These are phyloP conservation scores for Ganoderma meredithae DNA, from an alignment of 1,284 basidiomycete species.

Conservation along the genomic window DNA sequence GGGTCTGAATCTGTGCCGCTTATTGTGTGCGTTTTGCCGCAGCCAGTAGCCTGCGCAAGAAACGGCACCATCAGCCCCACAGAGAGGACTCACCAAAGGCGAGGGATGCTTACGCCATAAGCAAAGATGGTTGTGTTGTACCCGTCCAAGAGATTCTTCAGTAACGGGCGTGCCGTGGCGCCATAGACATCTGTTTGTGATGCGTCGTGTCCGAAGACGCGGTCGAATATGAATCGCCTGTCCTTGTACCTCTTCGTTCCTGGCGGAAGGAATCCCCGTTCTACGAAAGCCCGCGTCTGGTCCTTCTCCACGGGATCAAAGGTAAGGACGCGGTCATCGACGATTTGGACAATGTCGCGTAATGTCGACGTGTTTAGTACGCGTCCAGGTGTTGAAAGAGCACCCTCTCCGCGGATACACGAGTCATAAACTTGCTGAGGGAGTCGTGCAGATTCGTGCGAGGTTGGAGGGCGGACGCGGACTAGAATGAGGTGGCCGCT, in stretches of 20 bases:
- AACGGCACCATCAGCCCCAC: slow-evolving; percentile 19
- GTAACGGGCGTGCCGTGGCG: slow-evolving; percentile 82
- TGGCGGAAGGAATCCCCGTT: slow-evolving; percentile 81
- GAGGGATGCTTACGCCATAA: slow-evolving; percentile 81
- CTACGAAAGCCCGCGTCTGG: slow-evolving; percentile 74
- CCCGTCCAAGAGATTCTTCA: slow-evolving; percentile 88
- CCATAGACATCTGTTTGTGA: slow-evolving; percentile 88
- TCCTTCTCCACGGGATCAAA: slow-evolving; percentile 95
- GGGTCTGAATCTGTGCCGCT: slow-evolving; percentile 88
- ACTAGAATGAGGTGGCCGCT: slow-evolving; percentile 55
- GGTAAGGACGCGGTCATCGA: slow-evolving; percentile 90
- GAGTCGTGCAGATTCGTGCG: slow-evolving; percentile 84
- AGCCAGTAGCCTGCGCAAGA: slow-evolving; percentile 85
- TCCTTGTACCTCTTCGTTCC: slow-evolving; percentile 93
- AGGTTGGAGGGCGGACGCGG: slow-evolving; percentile 87
- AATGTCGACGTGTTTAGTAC: slow-evolving; percentile 61
- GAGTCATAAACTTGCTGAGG: slow-evolving; percentile 74
- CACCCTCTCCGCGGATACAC: slow-evolving; percentile 82
- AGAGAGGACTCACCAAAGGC: slow-evolving; percentile 22
- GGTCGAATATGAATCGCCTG: slow-evolving; percentile 94
- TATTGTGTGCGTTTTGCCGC: slow-evolving; percentile 98
- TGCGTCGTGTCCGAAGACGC: slow-evolving; percentile 83
- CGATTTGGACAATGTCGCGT: slow-evolving; percentile 79
- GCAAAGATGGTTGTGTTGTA: slow-evolving; percentile 98
- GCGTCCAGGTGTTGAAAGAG: slow-evolving; percentile 73